Evolutionary conservation across 768 basidiomycete species (phyloP).

Genomic region (Erythrobasidium yunnanense): DNA sequence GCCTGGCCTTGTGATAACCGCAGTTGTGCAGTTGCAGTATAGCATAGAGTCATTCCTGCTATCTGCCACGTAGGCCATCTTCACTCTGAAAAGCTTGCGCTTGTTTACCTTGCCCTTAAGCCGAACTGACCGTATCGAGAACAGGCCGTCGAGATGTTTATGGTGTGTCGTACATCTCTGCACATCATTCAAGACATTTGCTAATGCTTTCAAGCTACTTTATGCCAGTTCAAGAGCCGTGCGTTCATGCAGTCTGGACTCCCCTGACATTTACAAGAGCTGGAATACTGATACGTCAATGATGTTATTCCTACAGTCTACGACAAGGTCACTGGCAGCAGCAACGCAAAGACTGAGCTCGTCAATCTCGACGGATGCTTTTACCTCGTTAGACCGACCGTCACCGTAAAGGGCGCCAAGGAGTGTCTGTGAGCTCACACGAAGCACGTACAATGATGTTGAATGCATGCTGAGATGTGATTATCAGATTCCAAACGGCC

Average conservation of each 20-base stretch:
- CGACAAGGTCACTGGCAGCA: slow-evolving; percentile 7
- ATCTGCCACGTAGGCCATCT: too few species aligned
- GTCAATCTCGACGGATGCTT: slow-evolving; percentile 14
- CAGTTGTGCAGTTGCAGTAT: too few species aligned
- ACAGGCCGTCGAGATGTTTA: slow-evolving; percentile 3
- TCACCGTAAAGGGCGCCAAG: slow-evolving; percentile 22
- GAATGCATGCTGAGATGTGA: neutral
- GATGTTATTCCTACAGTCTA: neutral
- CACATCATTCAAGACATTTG: neutral
- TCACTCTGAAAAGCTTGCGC: too few species aligned
- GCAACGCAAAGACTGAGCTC: slow-evolving; percentile 14
- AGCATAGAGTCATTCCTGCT: too few species aligned
- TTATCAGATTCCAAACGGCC: slow-evolving; percentile 19
- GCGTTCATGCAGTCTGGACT: neutral
- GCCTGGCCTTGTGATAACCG: too few species aligned
- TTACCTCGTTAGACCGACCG: slow-evolving; percentile 24
- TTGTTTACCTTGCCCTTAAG: too few species aligned
- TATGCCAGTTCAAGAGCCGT: slow-evolving; percentile 6
- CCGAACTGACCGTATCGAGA: too few species aligned
- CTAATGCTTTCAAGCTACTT: neutral
- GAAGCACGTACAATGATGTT: neutral
- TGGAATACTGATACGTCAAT: neutral
- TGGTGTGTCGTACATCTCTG: neutral
- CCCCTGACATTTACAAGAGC: neutral
- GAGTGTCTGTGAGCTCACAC: slow-evolving; percentile 17